A percentile compares a stretch with the other conserved stretches of the same genome.
These are phyloP conservation scores for Arthrocladium fulminans DNA, from an alignment of 2,329 filamentous ascomycete genomes.

Conservation along the genomic window DNA sequence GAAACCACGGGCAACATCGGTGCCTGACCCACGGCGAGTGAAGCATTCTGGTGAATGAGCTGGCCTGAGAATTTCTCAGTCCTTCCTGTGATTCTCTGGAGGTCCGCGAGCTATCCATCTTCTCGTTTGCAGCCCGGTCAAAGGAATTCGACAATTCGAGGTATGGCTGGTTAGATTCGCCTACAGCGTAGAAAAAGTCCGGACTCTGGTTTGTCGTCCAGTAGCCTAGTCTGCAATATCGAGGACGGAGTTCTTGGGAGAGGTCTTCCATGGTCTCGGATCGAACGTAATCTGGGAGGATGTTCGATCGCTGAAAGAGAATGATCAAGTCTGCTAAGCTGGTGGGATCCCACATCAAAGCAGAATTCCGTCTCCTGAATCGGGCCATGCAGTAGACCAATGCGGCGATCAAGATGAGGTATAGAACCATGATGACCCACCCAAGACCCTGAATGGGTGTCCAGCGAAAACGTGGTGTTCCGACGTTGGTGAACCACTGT, in stretches of 20 bases:
- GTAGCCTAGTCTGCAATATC: slow-evolving; percentile 69
- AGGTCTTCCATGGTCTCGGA: slow-evolving; percentile 51
- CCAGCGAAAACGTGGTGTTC: slow-evolving; percentile 63
- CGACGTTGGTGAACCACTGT: slow-evolving; percentile 51
- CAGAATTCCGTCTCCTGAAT: slow-evolving; percentile 59
- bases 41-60: slow-evolving; percentile 43
- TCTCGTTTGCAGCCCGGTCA: slow-evolving; percentile 37
- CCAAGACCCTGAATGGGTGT: slow-evolving; percentile 65
- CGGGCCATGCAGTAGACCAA: slow-evolving; percentile 52
- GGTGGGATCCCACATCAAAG: slow-evolving; percentile 74
- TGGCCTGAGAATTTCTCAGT: slow-evolving; percentile 30
- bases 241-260: slow-evolving; percentile 43
- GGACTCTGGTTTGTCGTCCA: slow-evolving; percentile 63
- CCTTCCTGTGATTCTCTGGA: slow-evolving; percentile 33
- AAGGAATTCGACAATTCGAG: slow-evolving; percentile 43
- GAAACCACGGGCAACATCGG: slow-evolving; percentile 67
- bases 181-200: slow-evolving; percentile 70
- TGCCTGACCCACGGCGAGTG: slow-evolving; percentile 48
- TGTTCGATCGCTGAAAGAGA: slow-evolving; percentile 71
- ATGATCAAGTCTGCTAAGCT: slow-evolving; percentile 73
- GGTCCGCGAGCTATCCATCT: slow-evolving; percentile 15
- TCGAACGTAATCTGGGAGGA: slow-evolving; percentile 60
- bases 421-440: slow-evolving; percentile 69
- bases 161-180: slow-evolving; percentile 49
- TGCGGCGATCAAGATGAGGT: slow-evolving; percentile 56